Percentiles rank a stretch among this genome's conserved stretches.
Evolutionary conservation across 345 rosid species (phyloP).

Genomic region (Heritiera fomes): DNA sequence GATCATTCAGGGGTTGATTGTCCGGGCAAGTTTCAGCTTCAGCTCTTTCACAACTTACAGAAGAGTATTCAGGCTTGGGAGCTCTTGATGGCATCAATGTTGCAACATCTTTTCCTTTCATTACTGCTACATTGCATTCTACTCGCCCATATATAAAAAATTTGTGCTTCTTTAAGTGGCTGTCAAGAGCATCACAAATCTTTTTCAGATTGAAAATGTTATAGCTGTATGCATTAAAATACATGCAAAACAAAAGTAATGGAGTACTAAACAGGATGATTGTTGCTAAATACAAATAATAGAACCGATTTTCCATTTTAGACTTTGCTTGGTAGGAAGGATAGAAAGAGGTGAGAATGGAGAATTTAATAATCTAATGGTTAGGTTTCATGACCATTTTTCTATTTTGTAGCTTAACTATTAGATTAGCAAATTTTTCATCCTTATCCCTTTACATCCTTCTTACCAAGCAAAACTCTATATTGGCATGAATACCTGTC

Average conservation of each 20-base stretch:
- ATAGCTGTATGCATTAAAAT: not conserved
- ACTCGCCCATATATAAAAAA: slow-evolving; percentile 36
- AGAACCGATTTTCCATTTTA: not conserved
- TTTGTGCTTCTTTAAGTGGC: slow-evolving; percentile 40
- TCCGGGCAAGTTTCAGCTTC: not conserved
- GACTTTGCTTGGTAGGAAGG: not conserved
- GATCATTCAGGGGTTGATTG: slow-evolving; percentile 1
- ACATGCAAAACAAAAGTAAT: not conserved
- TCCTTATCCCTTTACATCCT: no score
- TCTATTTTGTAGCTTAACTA: no score
- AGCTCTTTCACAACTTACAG: no score
- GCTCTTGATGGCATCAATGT: slow-evolving; percentile 40
- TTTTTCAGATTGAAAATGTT: not conserved
- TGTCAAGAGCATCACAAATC: slow-evolving; percentile 19
- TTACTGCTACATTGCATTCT: slow-evolving; percentile 48
- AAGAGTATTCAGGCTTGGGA: slow-evolving; percentile 3
- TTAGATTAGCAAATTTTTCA: no score
- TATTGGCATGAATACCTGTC: slow-evolving; percentile 37
- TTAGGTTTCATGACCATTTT: no score
- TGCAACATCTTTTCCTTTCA: slow-evolving; percentile 50
- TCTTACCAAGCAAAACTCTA: no score
- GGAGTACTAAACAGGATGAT: not conserved
- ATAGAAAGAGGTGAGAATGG: no score
- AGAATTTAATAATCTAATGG: no score
- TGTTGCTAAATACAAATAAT: not conserved